Conservation (phyloP, 306 rosid species). For the Erythrophleum fordii region DNA sequence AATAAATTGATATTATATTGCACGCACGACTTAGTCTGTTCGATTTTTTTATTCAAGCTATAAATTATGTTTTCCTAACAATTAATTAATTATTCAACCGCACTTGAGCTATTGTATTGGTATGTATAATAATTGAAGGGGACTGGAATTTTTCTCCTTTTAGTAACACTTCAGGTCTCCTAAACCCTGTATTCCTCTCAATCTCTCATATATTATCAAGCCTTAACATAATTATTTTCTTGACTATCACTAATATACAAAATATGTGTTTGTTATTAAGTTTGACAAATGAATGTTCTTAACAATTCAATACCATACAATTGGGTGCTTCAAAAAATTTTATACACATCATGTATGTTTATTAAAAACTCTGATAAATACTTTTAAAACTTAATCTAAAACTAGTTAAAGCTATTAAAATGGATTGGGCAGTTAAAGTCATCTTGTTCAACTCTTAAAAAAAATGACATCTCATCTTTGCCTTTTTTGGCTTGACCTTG, state of each 20-base stretch:
- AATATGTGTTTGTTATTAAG: not conserved
- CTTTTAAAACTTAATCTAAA: too few species aligned
- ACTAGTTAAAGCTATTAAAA: too few species aligned
- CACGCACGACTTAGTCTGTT: conserved; percentile 40
- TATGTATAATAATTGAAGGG: not conserved
- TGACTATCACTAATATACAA: not conserved
- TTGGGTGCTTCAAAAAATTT: not conserved
- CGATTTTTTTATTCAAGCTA: conserved; percentile 27
- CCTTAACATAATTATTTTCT: not conserved
- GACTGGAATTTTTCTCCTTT: conserved; percentile 26
- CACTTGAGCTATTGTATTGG: conserved; percentile 33
- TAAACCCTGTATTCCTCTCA: not conserved
- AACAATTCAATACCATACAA: not conserved
- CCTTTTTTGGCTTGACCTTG: too few species aligned
- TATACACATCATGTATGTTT: not conserved
- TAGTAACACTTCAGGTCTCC: not conserved
- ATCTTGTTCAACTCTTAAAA: too few species aligned
- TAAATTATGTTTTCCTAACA: conserved; percentile 18
- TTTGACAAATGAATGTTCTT: not conserved
- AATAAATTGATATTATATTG: conserved; percentile 34
- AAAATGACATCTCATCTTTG: too few species aligned
- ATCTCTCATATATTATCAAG: not conserved
- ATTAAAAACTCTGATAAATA: not conserved
- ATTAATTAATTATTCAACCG: conserved; percentile 16
- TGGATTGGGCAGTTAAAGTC: too few species aligned